Percentiles rank a stretch among this genome's conserved stretches.
These are phyloP conservation scores for Saitozyma podzolica DNA, from an alignment of 768 basidiomycete genomes.

Conservation along the genomic window DNA sequence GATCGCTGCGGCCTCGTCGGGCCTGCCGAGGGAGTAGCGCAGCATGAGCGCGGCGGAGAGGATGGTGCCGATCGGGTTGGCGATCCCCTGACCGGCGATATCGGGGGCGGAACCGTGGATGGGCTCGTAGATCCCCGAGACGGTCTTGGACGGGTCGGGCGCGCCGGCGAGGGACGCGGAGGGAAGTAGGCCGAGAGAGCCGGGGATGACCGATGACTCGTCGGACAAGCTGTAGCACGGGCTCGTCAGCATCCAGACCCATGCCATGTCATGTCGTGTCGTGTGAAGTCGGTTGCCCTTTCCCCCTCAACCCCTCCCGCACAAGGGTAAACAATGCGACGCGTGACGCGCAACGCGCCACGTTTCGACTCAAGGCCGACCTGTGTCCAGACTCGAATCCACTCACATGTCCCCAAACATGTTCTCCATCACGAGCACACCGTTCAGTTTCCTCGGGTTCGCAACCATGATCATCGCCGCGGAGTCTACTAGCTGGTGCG, in stretches of 20 bases:
- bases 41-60: constrained; percentile 90
- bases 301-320: too few species aligned
- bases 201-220: constrained; percentile 94
- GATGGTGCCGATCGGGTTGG: constrained; percentile 93
- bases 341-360: too few species aligned
- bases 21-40: constrained; percentile 88
- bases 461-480: constrained; percentile 94
- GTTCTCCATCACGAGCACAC: constrained; percentile 92
- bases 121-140: constrained; percentile 93
- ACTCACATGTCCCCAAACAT: constrained; percentile 95
- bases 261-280: too few species aligned
- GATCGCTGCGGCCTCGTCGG: constrained; percentile 77
- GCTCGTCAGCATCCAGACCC: neutral
- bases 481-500: constrained; percentile 92
- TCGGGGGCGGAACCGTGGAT: constrained; percentile 72
- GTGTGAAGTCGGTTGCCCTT: too few species aligned
- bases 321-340: too few species aligned
- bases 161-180: constrained; percentile 95
- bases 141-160: constrained; percentile 71
- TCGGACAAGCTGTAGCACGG: constrained; percentile 74
- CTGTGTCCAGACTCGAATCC: too few species aligned
- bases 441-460: constrained; percentile 88
- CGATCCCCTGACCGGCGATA: constrained; percentile 89
- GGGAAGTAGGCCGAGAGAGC: constrained; percentile 91
- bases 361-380: too few species aligned